A percentile compares a stretch with the other conserved stretches of the same genome.
phyloP scores from a whole-genome alignment of 2,329 filamentous ascomycete genomes.

The Ustilaginoidea virens region DNA sequence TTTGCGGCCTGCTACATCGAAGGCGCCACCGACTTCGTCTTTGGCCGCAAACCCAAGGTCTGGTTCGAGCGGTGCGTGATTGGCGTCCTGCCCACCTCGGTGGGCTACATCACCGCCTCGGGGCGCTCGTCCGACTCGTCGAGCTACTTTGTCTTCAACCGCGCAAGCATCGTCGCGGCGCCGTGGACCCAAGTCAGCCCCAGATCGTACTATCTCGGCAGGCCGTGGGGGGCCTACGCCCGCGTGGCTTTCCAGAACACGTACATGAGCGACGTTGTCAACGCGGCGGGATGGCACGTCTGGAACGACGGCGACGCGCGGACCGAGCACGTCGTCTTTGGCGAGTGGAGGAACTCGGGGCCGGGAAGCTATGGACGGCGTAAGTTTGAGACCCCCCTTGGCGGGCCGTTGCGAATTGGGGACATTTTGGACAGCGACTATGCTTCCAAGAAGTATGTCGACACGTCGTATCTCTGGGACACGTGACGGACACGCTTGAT shows the following conservation, averaged over 20 bases:
- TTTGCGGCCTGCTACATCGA: slow-evolving; percentile 27
- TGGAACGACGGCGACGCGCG: background rate
- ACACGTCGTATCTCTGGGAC: background rate
- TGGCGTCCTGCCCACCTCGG: background rate
- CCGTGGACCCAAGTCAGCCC: background rate
- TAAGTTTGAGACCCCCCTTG: background rate
- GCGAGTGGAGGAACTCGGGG: background rate
- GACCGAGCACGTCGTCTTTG: background rate
- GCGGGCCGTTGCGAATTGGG: background rate
- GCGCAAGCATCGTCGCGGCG: background rate
- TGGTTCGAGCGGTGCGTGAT: slow-evolving; percentile 24
- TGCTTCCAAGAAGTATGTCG: background rate
- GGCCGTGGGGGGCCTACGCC: background rate
- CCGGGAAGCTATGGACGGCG: background rate
- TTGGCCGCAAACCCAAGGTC: slow-evolving; percentile 20
- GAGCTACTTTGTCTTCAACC: slow-evolving; percentile 1
- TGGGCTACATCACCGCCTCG: background rate
- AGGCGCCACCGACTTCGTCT: slow-evolving; percentile 28
- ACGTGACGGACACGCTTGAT: no score
- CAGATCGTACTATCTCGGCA: background rate
- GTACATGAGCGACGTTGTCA: background rate
- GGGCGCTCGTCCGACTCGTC: background rate
- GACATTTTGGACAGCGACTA: background rate
- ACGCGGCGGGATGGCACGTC: background rate
- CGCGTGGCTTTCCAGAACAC: background rate